phyloP scores from a whole-genome alignment of 2,329 filamentous ascomycete genomes.

The Fusarium sp. region DNA sequence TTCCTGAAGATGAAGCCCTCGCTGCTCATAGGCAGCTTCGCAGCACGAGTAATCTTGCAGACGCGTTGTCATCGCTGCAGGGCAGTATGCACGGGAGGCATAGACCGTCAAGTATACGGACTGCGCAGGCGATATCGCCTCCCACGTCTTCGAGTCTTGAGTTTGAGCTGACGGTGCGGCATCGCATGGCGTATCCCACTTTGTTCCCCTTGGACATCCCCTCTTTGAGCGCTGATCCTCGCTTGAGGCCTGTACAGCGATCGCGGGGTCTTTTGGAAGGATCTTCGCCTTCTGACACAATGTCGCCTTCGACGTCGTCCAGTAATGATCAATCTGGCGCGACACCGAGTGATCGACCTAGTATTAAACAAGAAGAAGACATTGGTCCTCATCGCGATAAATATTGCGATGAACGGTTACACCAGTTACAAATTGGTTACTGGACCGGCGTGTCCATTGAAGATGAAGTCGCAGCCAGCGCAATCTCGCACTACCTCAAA shows the following conservation, averaged over 20 bases:
- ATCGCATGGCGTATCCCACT: slow-evolving; percentile 28
- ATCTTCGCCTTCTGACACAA: slow-evolving; percentile 23
- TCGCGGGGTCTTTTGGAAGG: not conserved
- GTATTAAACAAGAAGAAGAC: slow-evolving; percentile 1
- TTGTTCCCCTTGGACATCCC: slow-evolving; percentile 24
- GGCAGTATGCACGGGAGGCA: slow-evolving; percentile 29
- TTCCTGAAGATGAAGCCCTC: slow-evolving; percentile 15
- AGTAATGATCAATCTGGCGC: slow-evolving; percentile 1
- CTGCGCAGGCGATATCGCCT: slow-evolving; percentile 22
- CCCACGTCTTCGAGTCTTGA: slow-evolving; percentile 31
- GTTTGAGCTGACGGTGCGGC: slow-evolving; percentile 37
- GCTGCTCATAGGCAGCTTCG: slow-evolving; percentile 10
- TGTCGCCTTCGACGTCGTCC: slow-evolving; percentile 18
- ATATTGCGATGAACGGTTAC: slow-evolving; percentile 14
- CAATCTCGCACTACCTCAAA: slow-evolving; percentile 49
- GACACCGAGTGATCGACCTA: slow-evolving; percentile 13
- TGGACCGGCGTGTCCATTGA: slow-evolving; percentile 50
- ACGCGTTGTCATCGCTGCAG: slow-evolving; percentile 18
- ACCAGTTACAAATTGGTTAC: slow-evolving; percentile 40
- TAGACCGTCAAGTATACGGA: slow-evolving; percentile 20
- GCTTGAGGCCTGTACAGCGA: slow-evolving; percentile 3
- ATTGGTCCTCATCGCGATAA: not conserved
- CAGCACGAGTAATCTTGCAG: not conserved
- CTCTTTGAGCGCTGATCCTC: slow-evolving; percentile 12
- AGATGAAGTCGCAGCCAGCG: slow-evolving; percentile 46